Evolutionary conservation across 2,329 filamentous ascomycete species (phyloP).

Genomic region (Pyrenochaeta sp.): DNA sequence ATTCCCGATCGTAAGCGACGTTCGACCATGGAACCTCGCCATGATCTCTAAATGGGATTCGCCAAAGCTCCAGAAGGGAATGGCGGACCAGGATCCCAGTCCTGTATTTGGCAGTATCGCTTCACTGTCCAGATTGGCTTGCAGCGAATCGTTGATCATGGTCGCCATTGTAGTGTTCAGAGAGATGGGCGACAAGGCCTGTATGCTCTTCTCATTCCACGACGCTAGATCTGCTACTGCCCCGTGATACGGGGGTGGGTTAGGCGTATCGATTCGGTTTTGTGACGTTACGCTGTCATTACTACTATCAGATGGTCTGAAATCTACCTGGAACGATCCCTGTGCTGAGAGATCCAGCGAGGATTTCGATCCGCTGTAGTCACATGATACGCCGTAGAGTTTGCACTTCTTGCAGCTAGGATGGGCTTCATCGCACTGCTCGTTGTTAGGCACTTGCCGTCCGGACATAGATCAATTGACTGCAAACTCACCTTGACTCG

Average conservation of each 20-base stretch:
- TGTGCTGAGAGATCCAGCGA: constrained; percentile 45
- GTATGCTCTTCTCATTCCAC: not conserved
- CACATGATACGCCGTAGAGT: constrained; percentile 58
- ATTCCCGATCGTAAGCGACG: constrained; percentile 52
- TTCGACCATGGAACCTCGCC: constrained; percentile 54
- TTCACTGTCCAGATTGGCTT: not conserved
- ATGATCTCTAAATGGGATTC: constrained; percentile 41
- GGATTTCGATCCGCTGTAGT: constrained; percentile 48
- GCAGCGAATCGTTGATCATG: constrained; percentile 23
- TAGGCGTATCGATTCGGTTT: too few relatives aligned
- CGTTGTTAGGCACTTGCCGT: constrained; percentile 4
- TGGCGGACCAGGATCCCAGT: not conserved
- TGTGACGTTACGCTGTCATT: constrained; percentile 4
- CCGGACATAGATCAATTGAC: not conserved
- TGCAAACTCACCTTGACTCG: constrained; percentile 57
- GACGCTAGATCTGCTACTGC: too few relatives aligned
- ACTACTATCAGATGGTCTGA: constrained; percentile 1
- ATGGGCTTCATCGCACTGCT: constrained; percentile 62
- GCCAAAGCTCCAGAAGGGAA: constrained; percentile 22
- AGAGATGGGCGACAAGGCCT: constrained; percentile 16
- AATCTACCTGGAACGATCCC: constrained; percentile 34
- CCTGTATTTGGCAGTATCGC: constrained; percentile 1
- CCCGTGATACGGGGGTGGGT: too few relatives aligned
- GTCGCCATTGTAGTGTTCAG: constrained; percentile 14
- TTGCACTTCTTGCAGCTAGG: constrained; percentile 60